Conservation (phyloP, 78 protist genomes). For the Blattamonas nauphoetae region DNA sequence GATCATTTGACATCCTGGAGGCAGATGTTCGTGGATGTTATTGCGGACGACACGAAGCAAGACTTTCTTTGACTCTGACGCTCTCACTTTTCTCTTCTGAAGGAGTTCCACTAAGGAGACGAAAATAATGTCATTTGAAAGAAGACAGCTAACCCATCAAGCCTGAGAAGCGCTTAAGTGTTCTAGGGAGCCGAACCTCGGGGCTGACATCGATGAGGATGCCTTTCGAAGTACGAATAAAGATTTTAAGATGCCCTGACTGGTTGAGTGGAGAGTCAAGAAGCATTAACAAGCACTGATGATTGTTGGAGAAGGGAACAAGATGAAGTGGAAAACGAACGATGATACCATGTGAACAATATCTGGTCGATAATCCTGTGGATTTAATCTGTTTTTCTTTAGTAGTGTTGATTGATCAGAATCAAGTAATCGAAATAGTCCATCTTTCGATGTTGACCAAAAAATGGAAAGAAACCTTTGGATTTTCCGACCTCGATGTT, state of each 20-base stretch:
- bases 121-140: neutral
- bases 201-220: slow-evolving; percentile 81
- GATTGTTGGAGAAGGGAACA: neutral
- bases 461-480: neutral
- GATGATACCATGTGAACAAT: slow-evolving; percentile 74
- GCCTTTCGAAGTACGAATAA: slow-evolving; percentile 56
- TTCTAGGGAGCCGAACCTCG: slow-evolving; percentile 85
- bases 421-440: slow-evolving; percentile 49
- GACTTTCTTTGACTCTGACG: slow-evolving; percentile 67
- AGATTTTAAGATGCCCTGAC: slow-evolving; percentile 85
- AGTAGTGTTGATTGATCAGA: slow-evolving; percentile 70
- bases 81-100: slow-evolving; percentile 78
- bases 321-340: neutral
- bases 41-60: slow-evolving; percentile 85
- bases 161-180: slow-evolving; percentile 82
- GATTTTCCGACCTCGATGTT: neutral
- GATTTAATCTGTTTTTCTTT: slow-evolving; percentile 49
- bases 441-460: neutral
- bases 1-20: slow-evolving; percentile 39
- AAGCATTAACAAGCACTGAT: slow-evolving; percentile 76
- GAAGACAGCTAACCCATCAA: slow-evolving; percentile 63
- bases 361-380: slow-evolving; percentile 84
- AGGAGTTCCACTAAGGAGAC: slow-evolving; percentile 83
- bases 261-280: slow-evolving; percentile 93
- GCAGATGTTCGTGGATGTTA: slow-evolving; percentile 81